Evolutionary conservation across 1,284 basidiomycete genomes (phyloP).

Genomic region (Kwoniella shivajii): DNA sequence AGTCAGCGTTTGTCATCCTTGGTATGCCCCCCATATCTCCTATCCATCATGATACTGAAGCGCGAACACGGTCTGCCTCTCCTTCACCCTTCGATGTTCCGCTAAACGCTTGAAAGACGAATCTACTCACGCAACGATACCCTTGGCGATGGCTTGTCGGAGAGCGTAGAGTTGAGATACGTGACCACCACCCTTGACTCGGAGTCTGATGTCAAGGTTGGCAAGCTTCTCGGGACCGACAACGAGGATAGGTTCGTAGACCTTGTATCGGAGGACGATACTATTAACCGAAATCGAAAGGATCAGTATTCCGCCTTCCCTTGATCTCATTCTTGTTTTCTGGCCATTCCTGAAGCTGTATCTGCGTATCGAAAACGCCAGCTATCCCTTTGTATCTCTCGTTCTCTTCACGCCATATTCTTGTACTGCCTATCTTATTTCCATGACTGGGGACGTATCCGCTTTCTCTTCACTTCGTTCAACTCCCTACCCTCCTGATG

Average conservation of each 20-base stretch:
- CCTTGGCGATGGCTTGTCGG: conserved; percentile 98
- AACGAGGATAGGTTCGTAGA: conserved; percentile 94
- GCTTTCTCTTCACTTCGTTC: too few relatives aligned
- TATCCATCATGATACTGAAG: conserved; percentile 39
- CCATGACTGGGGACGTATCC: too few relatives aligned
- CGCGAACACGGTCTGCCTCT: too few relatives aligned
- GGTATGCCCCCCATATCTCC: neutral
- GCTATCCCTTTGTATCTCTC: neutral
- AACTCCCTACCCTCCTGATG: too few relatives aligned
- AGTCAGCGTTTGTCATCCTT: conserved; percentile 8
- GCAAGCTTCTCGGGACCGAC: conserved; percentile 82
- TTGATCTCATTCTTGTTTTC: neutral
- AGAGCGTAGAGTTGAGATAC: conserved; percentile 99
- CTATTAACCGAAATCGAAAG: conserved; percentile 19
- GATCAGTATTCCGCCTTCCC: neutral
- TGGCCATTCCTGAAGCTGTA: neutral
- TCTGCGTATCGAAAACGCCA: neutral
- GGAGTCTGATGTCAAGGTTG: conserved; percentile 92
- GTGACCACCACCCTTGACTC: conserved; percentile 99
- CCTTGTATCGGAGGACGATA: conserved; percentile 95
- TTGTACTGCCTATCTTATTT: too few relatives aligned
- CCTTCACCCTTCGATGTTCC: too few relatives aligned
- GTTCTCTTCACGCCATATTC: too few relatives aligned
- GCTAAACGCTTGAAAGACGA: too few relatives aligned
- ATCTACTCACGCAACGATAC: conserved; percentile 77